These are phyloP conservation scores for Chlorella sp. DNA, from an alignment of 139 green algal genomes.

Conservation along the genomic window DNA sequence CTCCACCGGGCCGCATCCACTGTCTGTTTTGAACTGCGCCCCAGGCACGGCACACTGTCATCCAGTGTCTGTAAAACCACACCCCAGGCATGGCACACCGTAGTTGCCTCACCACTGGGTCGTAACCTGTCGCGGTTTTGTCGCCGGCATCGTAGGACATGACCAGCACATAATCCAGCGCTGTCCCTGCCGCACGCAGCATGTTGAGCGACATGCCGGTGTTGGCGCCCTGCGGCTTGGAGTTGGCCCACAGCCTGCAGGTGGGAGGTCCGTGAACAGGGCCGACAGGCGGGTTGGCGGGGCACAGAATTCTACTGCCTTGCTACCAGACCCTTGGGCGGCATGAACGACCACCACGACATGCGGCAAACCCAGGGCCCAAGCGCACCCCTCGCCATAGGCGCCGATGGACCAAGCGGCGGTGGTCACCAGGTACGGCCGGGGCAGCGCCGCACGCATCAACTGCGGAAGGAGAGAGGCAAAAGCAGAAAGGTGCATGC, in stretches of 20 bases:
- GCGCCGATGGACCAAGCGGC: constrained; percentile 49
- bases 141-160: constrained; percentile 25
- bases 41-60: too few species aligned
- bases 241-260: constrained; percentile 15
- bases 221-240: constrained; percentile 23
- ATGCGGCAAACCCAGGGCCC: not conserved
- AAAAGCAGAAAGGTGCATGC: not conserved
- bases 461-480: not conserved
- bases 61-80: not conserved
- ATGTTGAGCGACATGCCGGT: constrained; percentile 51
- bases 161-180: constrained; percentile 52
- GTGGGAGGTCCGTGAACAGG: not conserved
- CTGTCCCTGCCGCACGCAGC: constrained; percentile 38
- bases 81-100: not conserved
- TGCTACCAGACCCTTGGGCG: too few species aligned
- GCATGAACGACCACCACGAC: too few species aligned
- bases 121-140: not conserved
- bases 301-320: not conserved
- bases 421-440: constrained; percentile 45
- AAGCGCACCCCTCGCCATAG: constrained; percentile 40
- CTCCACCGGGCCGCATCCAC: too few species aligned
- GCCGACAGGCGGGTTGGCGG: not conserved
- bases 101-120: not conserved
- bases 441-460: constrained; percentile 47
- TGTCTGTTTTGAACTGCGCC: too few species aligned